Base-by-base conservation (phyloP, 2,329 filamentous ascomycete genomes). In the Aspergillus niger region DNA sequence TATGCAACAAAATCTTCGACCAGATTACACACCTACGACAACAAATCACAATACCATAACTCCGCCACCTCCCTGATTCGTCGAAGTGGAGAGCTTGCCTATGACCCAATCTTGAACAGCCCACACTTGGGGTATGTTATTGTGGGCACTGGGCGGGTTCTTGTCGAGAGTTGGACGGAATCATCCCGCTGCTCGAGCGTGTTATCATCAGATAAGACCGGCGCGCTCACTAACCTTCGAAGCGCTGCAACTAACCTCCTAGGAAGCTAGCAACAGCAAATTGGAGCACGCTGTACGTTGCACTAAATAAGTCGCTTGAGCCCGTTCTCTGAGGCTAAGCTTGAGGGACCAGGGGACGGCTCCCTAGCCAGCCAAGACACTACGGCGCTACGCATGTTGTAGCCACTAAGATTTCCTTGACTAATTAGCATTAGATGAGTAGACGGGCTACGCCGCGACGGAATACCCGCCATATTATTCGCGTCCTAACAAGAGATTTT, bases 161-260 rank as follows among this genome's bases (percentile, higher is more conserved):
- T 17, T 22, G 24, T 36, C n/a, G 10, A 30, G 24, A 32, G 17
- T n/a, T 30, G 24, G 13, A 44, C 38, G 52, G 38, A 55, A 55
- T 44, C 17, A 8, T 30, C 38, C 52, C 52, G 39, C 24, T 15
- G 28, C 15, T 17, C 24, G 20, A 53, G 13, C 28, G 30, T 22
- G 30, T 8, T 30, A 47, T 55, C 41, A 43, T 28, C 26, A 36
- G 39, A 44, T 47, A 41, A 43, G 53, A 32, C 30, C 39, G 39
- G 24, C 38, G 41, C 53, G 3, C 17, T 13, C 53, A 55, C 53
- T 44, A 44, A 44, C 26, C 22, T 44, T 30, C 26, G 32, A 32
- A 49, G 39, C 38, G 39, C 52, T 44, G 52, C 52, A 55, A 24
- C 52, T 55, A 55, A 47, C 26, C 15, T 32, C n/a, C 41, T 32